phyloP scores from a whole-genome alignment of 371 early-diverging fungal species.

The Gilbertella persicaria region DNA sequence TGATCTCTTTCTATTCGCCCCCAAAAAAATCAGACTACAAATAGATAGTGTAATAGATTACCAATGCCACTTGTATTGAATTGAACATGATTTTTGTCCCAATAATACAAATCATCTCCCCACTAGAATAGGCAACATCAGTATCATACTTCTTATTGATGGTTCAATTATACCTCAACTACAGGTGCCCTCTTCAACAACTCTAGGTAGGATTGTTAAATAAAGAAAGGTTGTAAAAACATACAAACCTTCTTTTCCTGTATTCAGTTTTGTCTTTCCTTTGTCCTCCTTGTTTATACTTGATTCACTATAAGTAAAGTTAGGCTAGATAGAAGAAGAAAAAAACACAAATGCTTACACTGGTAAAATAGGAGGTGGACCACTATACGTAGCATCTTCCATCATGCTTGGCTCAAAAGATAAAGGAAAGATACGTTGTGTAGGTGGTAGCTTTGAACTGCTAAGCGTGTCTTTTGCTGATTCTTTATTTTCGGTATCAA shows the following conservation, averaged over 20 bases:
- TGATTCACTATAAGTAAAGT: no score
- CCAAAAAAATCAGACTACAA: no score
- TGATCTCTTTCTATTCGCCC: slow-evolving; percentile 62
- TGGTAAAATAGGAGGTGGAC: slow-evolving; percentile 9
- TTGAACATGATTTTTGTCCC: slow-evolving; percentile 64
- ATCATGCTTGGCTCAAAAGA: slow-evolving; percentile 49
- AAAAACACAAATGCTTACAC: background rate
- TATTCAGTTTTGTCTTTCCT: slow-evolving; percentile 28
- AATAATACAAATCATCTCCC: slow-evolving; percentile 72
- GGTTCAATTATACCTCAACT: slow-evolving; percentile 41
- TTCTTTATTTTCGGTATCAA: slow-evolving; percentile 12
- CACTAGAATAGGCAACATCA: slow-evolving; percentile 29
- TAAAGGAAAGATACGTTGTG: slow-evolving; percentile 49
- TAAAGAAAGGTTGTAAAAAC: background rate
- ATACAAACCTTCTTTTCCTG: slow-evolving; percentile 31
- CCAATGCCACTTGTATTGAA: slow-evolving; percentile 67
- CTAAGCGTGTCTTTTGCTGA: background rate
- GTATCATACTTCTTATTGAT: background rate
- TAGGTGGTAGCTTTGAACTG: slow-evolving; percentile 34
- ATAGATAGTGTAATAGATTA: no score
- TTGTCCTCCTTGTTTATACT: no score
- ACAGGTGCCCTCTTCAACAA: slow-evolving; percentile 64
- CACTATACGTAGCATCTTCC: slow-evolving; percentile 49
- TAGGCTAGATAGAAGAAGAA: background rate
- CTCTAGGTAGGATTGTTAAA: slow-evolving; percentile 15